Percentiles rank a stretch among this genome's conserved stretches.
Conservation (phyloP, 2,329 filamentous ascomycete species). For the Biscogniauxia sp. region DNA sequence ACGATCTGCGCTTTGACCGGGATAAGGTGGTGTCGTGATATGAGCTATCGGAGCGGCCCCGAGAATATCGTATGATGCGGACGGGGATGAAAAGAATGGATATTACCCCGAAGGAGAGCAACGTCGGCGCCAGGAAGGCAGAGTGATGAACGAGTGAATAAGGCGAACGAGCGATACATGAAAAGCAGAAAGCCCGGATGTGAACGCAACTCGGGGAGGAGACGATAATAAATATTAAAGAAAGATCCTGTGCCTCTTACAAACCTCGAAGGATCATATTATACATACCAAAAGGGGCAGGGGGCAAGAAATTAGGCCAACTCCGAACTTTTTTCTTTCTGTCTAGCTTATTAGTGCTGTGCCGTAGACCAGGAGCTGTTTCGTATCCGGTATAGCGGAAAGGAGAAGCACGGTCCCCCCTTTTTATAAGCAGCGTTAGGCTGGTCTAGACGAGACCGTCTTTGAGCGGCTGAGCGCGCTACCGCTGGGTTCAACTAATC, state of each 20-base stretch:
- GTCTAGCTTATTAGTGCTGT: not conserved
- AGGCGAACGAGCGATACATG: too few relatives aligned
- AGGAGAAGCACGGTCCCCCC: not conserved
- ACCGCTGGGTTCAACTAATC: not conserved
- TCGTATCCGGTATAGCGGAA: not conserved
- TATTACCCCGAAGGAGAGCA: too few relatives aligned
- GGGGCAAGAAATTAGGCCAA: not conserved
- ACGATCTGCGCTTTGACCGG: too few relatives aligned
- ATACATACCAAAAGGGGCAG: not conserved
- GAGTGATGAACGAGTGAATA: too few relatives aligned
- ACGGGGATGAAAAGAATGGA: too few relatives aligned
- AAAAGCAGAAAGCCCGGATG: too few relatives aligned
- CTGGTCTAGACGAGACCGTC: not conserved
- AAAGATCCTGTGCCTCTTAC: not conserved
- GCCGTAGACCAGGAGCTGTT: not conserved
- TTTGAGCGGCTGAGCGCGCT: not conserved
- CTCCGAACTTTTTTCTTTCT: not conserved
- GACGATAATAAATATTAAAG: not conserved
- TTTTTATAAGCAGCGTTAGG: not conserved
- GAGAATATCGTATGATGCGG: too few relatives aligned
- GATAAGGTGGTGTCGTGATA: too few relatives aligned
- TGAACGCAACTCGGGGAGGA: too few relatives aligned
- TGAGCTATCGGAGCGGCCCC: too few relatives aligned
- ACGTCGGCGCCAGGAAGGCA: too few relatives aligned
- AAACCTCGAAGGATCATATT: too few relatives aligned